Base-by-base conservation (phyloP, 768 basidiomycete species). In the Tulasnella sp. region DNA sequence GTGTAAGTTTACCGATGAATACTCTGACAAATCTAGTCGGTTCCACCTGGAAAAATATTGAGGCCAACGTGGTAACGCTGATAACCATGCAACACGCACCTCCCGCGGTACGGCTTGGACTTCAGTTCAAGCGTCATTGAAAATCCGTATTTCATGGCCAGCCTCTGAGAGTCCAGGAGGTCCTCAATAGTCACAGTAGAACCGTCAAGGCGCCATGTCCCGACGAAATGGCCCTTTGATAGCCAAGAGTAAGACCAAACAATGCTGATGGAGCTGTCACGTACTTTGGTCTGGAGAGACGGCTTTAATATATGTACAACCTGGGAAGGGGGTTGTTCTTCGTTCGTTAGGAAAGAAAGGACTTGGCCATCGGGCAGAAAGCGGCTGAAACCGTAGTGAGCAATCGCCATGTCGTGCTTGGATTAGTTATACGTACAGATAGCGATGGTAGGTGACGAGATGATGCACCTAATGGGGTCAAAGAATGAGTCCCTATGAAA, bases 361-460 rank as follows among this genome's bases (percentile, higher is more conserved):
- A 93, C 92, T 65, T 80, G 77, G 2, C 92, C 92, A 61, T 87
- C 79, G 0, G 88, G 82, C 63, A 84, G 84, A 72, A 94, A 94
- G 25, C 92, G 87, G 42, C 86, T 89, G 63, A 1, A 29, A 39
- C 14, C 21, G 34, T 17, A 62, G 29, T 19, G 25, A 29, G 17
- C 5, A n/a, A 23, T 31, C 4, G 52, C 19, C 6, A 25, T 19
- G 6, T 19, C 32, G 21, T 15, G n/a, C 15, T 3, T 15, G 6
- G 15, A 8, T 1, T 8, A 37, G 31, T 17, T 50, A 11, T 63
- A 62, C 83, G 68, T 62, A 86, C 82, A 96, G 75, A 68, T 89
- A 94, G 31, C 92, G 86, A 65, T 93, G 87, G 68, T 94, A 96
- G 4, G 89, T 93, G 64, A 96, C 79, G 58, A 92, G 74, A 65